These are phyloP conservation scores for Camellia sinensis DNA, from an alignment of 148 eudicot species.

Conservation along the genomic window DNA sequence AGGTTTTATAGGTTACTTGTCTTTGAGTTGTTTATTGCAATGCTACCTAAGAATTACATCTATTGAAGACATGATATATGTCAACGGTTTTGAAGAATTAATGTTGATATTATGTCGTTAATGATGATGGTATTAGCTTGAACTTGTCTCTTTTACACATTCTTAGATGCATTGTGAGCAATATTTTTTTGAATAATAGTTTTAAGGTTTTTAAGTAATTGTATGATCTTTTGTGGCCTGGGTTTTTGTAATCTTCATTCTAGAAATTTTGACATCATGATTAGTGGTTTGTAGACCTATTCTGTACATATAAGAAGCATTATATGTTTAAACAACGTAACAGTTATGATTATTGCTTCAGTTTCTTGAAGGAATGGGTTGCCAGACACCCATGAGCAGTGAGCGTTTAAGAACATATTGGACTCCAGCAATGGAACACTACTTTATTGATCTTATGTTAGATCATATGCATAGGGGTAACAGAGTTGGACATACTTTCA, in stretches of 20 bases:
- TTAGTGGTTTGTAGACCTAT: background rate
- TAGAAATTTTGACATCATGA: background rate
- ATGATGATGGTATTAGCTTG: too few species aligned
- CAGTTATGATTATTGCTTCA: background rate
- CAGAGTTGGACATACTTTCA: conserved; percentile 17
- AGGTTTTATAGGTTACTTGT: too few species aligned
- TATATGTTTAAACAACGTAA: background rate
- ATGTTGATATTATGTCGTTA: too few species aligned
- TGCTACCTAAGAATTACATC: too few species aligned
- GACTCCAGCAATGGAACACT: conserved; percentile 16
- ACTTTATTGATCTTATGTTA: conserved; percentile 18
- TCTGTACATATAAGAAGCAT: background rate
- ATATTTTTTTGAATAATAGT: too few species aligned
- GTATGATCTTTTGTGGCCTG: background rate
- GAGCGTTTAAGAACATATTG: conserved; percentile 8
- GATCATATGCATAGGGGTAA: conserved; percentile 17
- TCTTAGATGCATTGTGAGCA: too few species aligned
- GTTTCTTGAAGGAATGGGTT: conserved; percentile 3
- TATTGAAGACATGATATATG: too few species aligned
- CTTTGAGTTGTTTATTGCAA: too few species aligned
- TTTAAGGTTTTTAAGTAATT: background rate
- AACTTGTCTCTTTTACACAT: too few species aligned
- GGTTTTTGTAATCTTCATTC: background rate
- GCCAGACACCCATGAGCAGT: conserved; percentile 8
- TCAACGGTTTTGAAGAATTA: too few species aligned